A percentile compares a stretch with the other conserved stretches of the same genome.
Conservation (phyloP, 768 basidiomycete species). For the Auriscalpium orientale region DNA sequence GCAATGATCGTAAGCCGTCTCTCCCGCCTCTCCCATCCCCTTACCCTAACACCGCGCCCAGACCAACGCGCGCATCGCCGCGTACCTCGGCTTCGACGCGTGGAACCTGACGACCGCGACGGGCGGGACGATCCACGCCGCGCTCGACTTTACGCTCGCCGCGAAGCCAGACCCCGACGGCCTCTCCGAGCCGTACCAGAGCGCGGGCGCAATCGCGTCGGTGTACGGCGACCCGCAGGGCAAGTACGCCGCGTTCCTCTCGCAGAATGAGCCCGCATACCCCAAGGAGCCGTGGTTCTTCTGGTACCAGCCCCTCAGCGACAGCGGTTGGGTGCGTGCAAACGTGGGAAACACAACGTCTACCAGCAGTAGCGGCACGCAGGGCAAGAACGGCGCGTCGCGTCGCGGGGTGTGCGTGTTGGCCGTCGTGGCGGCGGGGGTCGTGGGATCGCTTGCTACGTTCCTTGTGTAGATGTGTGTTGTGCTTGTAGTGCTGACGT, state of each 20-base stretch:
- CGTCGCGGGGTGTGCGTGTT: not conserved
- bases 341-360: not conserved
- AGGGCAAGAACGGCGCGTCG: not conserved
- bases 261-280: conserved; percentile 1
- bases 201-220: conserved; percentile 20
- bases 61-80: conserved; percentile 22
- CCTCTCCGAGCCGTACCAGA: conserved; percentile 16
- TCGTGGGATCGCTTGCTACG: not conserved
- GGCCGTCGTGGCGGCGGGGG: not conserved
- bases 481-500: not conserved
- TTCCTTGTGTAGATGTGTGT: not conserved
- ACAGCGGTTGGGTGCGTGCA: conserved; percentile 2
- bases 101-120: conserved; percentile 20
- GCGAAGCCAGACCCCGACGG: conserved; percentile 15
- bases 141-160: conserved; percentile 24
- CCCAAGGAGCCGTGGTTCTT: conserved; percentile 12
- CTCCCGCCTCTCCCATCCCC: not conserved
- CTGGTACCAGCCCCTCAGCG: conserved; percentile 11
- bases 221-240: conserved; percentile 26
- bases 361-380: not conserved
- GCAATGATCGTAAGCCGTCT: conserved; percentile 22
- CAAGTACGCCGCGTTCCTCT: conserved; percentile 20
- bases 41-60: not conserved
- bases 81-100: conserved; percentile 18
- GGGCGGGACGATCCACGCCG: conserved; percentile 22